These are phyloP conservation scores for Nothopassalora personata DNA, from an alignment of 2,329 filamentous ascomycete species.

Conservation along the genomic window DNA sequence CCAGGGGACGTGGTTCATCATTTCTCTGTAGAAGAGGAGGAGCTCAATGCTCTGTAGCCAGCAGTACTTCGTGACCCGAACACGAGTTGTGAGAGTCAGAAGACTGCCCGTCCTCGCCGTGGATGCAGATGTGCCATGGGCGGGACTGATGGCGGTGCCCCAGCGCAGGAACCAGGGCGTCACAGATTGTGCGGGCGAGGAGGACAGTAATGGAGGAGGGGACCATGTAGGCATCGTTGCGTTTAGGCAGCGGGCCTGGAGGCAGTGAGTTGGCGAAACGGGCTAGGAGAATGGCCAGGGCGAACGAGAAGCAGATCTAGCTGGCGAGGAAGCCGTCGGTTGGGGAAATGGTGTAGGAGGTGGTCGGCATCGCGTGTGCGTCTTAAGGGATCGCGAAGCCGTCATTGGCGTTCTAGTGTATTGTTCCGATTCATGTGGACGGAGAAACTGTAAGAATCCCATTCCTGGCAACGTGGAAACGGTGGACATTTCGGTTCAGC, in stretches of 20 bases:
- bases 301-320: constrained; percentile 13
- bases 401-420: no score
- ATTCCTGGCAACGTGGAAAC: no score
- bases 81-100: constrained; percentile 11
- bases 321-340: constrained; percentile 8
- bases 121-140: background rate
- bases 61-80: constrained; percentile 15
- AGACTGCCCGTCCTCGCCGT: constrained; percentile 9
- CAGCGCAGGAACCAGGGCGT: constrained; percentile 4
- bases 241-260: no score
- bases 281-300: constrained; percentile 9
- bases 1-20: constrained; percentile 15
- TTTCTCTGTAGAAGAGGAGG: constrained; percentile 14
- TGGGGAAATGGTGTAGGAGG: constrained; percentile 1
- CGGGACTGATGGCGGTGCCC: background rate
- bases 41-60: constrained; percentile 14
- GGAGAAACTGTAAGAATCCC: no score
- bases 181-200: constrained; percentile 5
- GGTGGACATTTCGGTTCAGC: no score
- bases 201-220: constrained; percentile 5
- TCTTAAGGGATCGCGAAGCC: no score
- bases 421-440: no score
- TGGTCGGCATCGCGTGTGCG: no score
- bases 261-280: constrained; percentile 6
- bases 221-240: constrained; percentile 2